phyloP scores from a whole-genome alignment of 371 early-diverging fungal genomes.

The Mortierella sp. region DNA sequence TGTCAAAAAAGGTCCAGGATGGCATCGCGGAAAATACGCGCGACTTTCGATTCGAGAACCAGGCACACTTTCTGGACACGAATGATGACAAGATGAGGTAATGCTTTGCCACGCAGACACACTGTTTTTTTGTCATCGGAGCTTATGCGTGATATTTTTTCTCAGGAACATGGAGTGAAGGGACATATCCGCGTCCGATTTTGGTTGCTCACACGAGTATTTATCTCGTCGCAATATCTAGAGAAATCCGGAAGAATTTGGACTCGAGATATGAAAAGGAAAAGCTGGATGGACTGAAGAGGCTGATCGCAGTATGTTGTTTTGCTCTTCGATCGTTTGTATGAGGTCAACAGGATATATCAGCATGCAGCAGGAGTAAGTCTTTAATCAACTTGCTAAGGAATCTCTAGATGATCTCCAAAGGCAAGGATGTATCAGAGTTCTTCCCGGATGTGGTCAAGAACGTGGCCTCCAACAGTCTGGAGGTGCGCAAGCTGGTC shows the following conservation, averaged over 20 bases:
- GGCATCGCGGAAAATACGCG: slow-evolving; percentile 88
- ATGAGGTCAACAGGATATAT: too few species aligned
- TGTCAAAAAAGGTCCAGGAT: slow-evolving; percentile 87
- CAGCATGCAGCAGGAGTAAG: too few species aligned
- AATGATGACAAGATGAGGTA: slow-evolving; percentile 81
- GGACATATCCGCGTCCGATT: too few species aligned
- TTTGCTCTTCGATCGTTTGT: too few species aligned
- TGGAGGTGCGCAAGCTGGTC: slow-evolving; percentile 93
- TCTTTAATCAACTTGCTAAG: not conserved
- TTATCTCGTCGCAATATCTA: slow-evolving; percentile 1
- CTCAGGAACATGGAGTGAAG: too few species aligned
- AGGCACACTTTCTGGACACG: slow-evolving; percentile 87
- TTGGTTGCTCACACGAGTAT: not conserved
- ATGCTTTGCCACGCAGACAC: not conserved
- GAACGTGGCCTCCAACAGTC: slow-evolving; percentile 91
- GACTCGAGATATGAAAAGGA: slow-evolving; percentile 91
- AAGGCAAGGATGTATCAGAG: slow-evolving; percentile 92
- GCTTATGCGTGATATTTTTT: too few species aligned
- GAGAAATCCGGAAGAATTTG: slow-evolving; percentile 79
- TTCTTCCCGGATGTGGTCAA: slow-evolving; percentile 97
- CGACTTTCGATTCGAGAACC: slow-evolving; percentile 83
- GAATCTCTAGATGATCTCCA: slow-evolving; percentile 84
- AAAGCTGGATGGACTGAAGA: slow-evolving; percentile 90
- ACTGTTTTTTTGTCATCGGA: too few species aligned
- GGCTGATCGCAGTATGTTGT: slow-evolving; percentile 84